Conservation (phyloP, 2,329 filamentous ascomycete species). For the Alternaria atra region DNA sequence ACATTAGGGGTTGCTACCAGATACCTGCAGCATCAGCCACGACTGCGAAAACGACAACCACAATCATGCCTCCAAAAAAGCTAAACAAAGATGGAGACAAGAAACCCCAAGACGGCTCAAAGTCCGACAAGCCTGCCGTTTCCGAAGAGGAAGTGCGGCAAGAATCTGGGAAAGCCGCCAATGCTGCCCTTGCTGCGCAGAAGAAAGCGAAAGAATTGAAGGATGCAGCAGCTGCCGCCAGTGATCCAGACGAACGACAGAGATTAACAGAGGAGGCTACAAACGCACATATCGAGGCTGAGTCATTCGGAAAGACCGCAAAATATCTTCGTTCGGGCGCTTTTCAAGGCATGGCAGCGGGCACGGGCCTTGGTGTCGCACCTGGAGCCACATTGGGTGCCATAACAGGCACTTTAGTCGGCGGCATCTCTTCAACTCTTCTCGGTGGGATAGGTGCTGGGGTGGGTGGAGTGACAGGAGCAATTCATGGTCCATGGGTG, state of each 20-base stretch:
- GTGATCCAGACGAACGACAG: conserved; percentile 29
- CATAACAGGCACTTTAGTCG: conserved; percentile 31
- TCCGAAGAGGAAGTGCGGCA: conserved; percentile 29
- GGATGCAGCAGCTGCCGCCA: conserved; percentile 27
- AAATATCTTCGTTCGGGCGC: conserved; percentile 35
- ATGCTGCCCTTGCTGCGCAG: conserved; percentile 27
- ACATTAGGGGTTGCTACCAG: neutral
- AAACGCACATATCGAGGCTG: conserved; percentile 32
- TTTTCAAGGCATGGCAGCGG: conserved; percentile 35
- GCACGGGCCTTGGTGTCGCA: conserved; percentile 32
- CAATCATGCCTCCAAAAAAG: conserved; percentile 13
- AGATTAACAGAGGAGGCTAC: conserved; percentile 33
- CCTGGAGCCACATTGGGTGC: conserved; percentile 31
- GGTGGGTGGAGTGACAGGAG: conserved; percentile 27
- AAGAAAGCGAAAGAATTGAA: conserved; percentile 31
- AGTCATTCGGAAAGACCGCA: conserved; percentile 37
- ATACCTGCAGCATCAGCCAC: neutral
- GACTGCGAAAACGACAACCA: neutral
- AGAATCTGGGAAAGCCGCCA: conserved; percentile 31
- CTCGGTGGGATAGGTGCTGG: conserved; percentile 32
- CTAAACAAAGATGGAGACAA: conserved; percentile 7
- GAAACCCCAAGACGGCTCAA: neutral
- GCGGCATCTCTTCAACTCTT: conserved; percentile 30
- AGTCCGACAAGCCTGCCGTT: conserved; percentile 18
- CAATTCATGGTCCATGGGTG: conserved; percentile 24